phyloP scores from a whole-genome alignment of 1,139 yeast genomes.

The Debaryomyces sp. region DNA sequence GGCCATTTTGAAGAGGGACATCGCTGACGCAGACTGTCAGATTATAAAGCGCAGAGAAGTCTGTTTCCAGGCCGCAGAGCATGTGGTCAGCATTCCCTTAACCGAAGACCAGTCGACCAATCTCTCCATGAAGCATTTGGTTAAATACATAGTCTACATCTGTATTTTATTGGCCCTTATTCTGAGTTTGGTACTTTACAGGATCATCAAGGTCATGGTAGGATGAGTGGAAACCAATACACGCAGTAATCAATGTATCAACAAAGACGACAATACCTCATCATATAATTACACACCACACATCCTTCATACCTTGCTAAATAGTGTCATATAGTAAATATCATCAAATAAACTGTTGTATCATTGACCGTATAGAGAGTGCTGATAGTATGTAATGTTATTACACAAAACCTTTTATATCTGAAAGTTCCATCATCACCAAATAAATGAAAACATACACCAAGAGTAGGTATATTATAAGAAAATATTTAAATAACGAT shows the following conservation, averaged over 20 bases:
- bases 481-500: background rate
- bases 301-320: background rate
- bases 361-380: background rate
- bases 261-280: background rate
- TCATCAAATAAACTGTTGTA: background rate
- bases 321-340: background rate
- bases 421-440: conserved; percentile 1
- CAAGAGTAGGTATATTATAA: background rate
- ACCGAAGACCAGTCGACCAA: conserved; percentile 31
- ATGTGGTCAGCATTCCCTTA: conserved; percentile 47
- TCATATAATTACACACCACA: background rate
- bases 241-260: background rate
- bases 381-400: background rate
- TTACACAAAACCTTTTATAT: conserved; percentile 2
- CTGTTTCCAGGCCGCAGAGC: conserved; percentile 47
- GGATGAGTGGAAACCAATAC: background rate
- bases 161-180: conserved; percentile 24
- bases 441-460: conserved; percentile 1
- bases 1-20: conserved; percentile 43
- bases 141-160: conserved; percentile 25
- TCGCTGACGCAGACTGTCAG: conserved; percentile 34
- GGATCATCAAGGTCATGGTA: conserved; percentile 26
- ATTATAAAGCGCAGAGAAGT: conserved; percentile 41
- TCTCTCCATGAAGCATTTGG: conserved; percentile 22
- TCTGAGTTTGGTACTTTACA: conserved; percentile 23